Evolutionary conservation across 768 basidiomycete genomes (phyloP).

Genomic region (Boletus reticuloceps): DNA sequence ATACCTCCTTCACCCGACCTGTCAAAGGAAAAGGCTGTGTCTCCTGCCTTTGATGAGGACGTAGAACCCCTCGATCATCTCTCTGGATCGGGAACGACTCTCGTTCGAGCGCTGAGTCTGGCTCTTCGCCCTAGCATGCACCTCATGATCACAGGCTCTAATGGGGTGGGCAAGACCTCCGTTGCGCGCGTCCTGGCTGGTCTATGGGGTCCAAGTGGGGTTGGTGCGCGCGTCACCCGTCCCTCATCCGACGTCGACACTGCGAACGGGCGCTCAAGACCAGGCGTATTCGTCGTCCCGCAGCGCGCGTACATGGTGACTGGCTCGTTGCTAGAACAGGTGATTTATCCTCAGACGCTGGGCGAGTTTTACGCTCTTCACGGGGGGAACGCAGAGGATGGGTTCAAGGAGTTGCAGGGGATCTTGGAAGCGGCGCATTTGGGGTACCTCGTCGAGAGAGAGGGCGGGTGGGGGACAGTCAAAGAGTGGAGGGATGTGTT

Average conservation of each 20-base stretch:
- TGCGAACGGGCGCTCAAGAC: conserved; percentile 31
- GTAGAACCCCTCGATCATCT: conserved; percentile 12
- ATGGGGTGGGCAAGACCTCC: conserved; percentile 89
- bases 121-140: conserved; percentile 72
- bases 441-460: conserved; percentile 79
- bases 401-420: conserved; percentile 64
- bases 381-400: conserved; percentile 44
- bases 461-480: conserved; percentile 84
- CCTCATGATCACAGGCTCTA: conserved; percentile 90
- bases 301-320: conserved; percentile 92
- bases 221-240: conserved; percentile 31
- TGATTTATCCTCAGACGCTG: conserved; percentile 78
- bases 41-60: conserved; percentile 12
- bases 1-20: neutral
- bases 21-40: conserved; percentile 1
- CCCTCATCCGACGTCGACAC: conserved; percentile 25
- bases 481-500: conserved; percentile 98
- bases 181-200: conserved; percentile 87
- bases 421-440: conserved; percentile 83
- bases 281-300: conserved; percentile 80
- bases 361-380: conserved; percentile 69
- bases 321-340: conserved; percentile 87
- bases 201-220: conserved; percentile 70
- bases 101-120: conserved; percentile 71
- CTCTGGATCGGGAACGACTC: conserved; percentile 32